Evolutionary conservation across 208 protist species (phyloP).

Genomic region (Endotrypanum monterogeii): DNA sequence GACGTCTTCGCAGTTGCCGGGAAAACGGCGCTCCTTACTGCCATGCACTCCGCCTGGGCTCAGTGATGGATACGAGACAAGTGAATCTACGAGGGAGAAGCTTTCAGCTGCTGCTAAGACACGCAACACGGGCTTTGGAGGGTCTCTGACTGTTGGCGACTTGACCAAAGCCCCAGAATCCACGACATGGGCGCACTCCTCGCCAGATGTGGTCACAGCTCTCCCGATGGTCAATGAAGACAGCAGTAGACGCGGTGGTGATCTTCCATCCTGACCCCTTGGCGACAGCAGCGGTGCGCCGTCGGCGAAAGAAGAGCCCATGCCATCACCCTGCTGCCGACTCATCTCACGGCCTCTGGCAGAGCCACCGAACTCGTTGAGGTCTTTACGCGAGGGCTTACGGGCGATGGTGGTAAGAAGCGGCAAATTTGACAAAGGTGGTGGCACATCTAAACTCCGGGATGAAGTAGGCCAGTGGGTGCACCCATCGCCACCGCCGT

Average conservation of each 20-base stretch:
- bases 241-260: background rate
- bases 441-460: background rate
- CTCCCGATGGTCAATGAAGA: background rate
- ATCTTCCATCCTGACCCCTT: background rate
- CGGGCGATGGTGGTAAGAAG: slow-evolving; percentile 11
- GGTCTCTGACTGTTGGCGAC: background rate
- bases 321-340: background rate
- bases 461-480: background rate
- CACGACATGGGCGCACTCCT: background rate
- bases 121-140: background rate
- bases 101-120: background rate
- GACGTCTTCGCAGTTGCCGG: background rate
- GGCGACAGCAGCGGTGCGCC: background rate
- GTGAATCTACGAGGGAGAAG: background rate
- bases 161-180: background rate
- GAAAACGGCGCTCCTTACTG: background rate
- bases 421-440: background rate
- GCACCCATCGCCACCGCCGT: background rate
- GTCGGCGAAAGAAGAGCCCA: slow-evolving; percentile 1
- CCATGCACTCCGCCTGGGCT: slow-evolving; percentile 1
- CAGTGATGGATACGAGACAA: background rate
- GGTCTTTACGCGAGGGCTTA: slow-evolving; percentile 7
- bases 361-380: background rate
- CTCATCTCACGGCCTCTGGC: background rate
- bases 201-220: background rate